These are phyloP conservation scores for Halophytophthora batemanensis DNA, from an alignment of 352 stramenopile species.

Conservation along the genomic window DNA sequence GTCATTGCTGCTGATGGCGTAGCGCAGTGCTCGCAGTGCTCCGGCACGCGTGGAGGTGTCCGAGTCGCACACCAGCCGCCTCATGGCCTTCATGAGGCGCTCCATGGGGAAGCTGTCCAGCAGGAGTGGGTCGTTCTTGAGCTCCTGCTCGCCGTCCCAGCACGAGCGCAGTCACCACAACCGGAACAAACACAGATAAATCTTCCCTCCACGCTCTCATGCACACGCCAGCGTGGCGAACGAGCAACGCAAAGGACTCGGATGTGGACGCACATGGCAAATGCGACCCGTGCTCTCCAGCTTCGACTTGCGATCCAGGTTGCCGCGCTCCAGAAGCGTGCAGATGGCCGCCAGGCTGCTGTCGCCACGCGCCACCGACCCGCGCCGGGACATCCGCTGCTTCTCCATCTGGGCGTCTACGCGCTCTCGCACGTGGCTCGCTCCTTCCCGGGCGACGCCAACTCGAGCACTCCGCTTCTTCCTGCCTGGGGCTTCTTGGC, in stretches of 20 bases:
- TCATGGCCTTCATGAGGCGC: slow-evolving; percentile 76
- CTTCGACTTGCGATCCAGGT: slow-evolving; percentile 84
- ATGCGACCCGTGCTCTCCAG: slow-evolving; percentile 81
- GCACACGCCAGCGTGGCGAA: background rate
- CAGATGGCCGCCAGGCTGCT: slow-evolving; percentile 76
- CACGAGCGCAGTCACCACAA: background rate
- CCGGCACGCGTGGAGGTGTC: slow-evolving; percentile 79
- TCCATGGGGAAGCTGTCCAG: slow-evolving; percentile 82
- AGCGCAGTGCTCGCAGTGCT: slow-evolving; percentile 75
- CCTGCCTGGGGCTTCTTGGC: too few species aligned
- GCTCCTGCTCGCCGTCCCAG: slow-evolving; percentile 37
- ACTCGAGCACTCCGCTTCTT: too few species aligned
- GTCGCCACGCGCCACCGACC: slow-evolving; percentile 35
- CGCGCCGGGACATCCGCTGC: slow-evolving; percentile 28
- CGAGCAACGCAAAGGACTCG: background rate
- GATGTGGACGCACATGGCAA: slow-evolving; percentile 53
- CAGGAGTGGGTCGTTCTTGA: slow-evolving; percentile 84
- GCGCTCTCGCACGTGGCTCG: too few species aligned
- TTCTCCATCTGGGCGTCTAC: too few species aligned
- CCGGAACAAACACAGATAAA: background rate
- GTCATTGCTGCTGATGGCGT: slow-evolving; percentile 77
- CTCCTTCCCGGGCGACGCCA: too few species aligned
- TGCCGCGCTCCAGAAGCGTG: slow-evolving; percentile 78
- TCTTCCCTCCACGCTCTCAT: too few species aligned
- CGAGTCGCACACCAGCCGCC: slow-evolving; percentile 68